Evolutionary conservation across 345 rosid species (phyloP).

Genomic region (Physaria fendleri): DNA sequence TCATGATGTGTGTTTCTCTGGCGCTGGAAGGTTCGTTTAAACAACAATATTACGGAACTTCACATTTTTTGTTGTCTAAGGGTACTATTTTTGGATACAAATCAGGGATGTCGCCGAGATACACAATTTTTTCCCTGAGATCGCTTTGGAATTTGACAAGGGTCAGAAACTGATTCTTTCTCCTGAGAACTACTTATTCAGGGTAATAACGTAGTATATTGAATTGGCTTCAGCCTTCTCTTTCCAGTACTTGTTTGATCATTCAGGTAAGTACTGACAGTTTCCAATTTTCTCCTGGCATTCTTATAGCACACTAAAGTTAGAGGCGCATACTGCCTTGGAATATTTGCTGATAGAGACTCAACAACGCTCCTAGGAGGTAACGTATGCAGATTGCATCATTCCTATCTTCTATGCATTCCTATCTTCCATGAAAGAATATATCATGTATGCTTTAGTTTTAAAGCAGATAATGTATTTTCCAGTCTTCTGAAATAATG

Average conservation of each 20-base stretch:
- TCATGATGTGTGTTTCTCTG: conserved; percentile 67
- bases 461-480: not conserved
- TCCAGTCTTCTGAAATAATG: not conserved
- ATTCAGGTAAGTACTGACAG: not conserved
- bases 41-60: not conserved
- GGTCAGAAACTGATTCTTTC: conserved; percentile 55
- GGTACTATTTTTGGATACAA: not conserved
- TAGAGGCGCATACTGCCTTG: conserved; percentile 66
- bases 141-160: conserved; percentile 54
- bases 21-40: conserved; percentile 53
- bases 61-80: not conserved
- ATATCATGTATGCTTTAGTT: not conserved
- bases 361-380: conserved; percentile 83
- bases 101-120: conserved; percentile 42
- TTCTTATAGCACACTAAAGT: conserved; percentile 58
- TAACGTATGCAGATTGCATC: conserved; percentile 15
- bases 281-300: conserved; percentile 4
- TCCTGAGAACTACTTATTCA: conserved; percentile 79
- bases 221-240: conserved; percentile 8
- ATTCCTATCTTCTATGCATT: not conserved
- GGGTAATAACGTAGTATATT: conserved; percentile 35
- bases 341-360: conserved; percentile 65
- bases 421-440: not conserved
- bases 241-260: conserved; percentile 6
- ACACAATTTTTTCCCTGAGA: conserved; percentile 47